Conservation (phyloP, 2,329 filamentous ascomycete species). For the Colletotrichum kahawae region DNA sequence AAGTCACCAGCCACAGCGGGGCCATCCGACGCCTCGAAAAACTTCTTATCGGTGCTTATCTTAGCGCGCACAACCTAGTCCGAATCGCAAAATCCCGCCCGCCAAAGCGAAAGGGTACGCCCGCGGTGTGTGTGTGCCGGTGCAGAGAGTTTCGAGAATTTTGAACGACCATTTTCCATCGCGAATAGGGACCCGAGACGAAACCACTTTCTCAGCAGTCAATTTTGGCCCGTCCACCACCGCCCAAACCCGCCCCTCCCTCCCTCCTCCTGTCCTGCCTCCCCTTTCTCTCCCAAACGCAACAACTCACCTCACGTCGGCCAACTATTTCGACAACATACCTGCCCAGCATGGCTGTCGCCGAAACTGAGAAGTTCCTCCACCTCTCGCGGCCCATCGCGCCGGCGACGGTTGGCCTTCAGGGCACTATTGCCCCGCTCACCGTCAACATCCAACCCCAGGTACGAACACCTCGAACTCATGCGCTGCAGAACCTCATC, state of each 20-base stretch:
- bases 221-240: conserved; percentile 20
- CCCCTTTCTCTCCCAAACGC: conserved; percentile 19
- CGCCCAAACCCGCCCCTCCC: conserved; percentile 6
- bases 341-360: conserved; percentile 75
- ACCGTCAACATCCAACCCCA: conserved; percentile 95
- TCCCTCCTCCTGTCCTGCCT: conserved; percentile 20
- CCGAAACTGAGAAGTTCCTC: conserved; percentile 81
- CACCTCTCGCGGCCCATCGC: conserved; percentile 93
- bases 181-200: conserved; percentile 3
- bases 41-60: conserved; percentile 40
- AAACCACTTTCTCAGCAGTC: conserved; percentile 26
- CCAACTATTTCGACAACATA: background rate
- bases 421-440: conserved; percentile 88
- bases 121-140: background rate
- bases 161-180: conserved; percentile 6
- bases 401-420: conserved; percentile 77
- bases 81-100: conserved; percentile 43
- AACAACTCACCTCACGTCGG: conserved; percentile 19
- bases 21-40: conserved; percentile 20
- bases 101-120: conserved; percentile 34
- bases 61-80: conserved; percentile 60
- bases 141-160: conserved; percentile 16
- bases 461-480: conserved; percentile 56
- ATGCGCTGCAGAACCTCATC: background rate
- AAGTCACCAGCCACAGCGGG: conserved; percentile 24